Evolutionary conservation across 192 early-diverging fungal genomes (phyloP), one percentile per base, ranked within the genome.

Genomic region (Coemansia sp.): DNA sequence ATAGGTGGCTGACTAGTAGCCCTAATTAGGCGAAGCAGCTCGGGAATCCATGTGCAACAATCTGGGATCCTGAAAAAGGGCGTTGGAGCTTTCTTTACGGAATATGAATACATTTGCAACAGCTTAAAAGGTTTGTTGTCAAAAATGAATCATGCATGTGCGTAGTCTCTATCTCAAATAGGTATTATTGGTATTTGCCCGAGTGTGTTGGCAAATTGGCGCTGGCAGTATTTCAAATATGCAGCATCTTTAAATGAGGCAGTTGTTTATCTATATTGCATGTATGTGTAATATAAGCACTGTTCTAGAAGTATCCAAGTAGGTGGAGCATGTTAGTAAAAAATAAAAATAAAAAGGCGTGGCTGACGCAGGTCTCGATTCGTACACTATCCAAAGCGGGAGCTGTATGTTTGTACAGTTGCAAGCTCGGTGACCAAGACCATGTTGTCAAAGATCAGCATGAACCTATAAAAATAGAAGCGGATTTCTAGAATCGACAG

Each of bases 21-120:
- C 53, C 53, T 55, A 55, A 31, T 55, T 55, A 31, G 53, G 53
- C 53, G 27, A 31, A 55, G 27, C 11, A 29, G 53, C 53, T 55
- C 53, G 11, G 53, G 27, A 55, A 31, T 31, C 22, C 53, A 55
- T 31, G 27, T 15, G 27, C n/a, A 15, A 15, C 24, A 16, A 55
- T 29, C 10, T 31, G n/a, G 53, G 27, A 55, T 55, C 27, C 53
- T 22, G 20, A 50, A 33, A 31, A 52, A 15, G 15, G 27, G 22
- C 53, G 53, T 12, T 55, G 24, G 53, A 3, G 53, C 49, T 22
- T n/a, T 50, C 20, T 20, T 24, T 22, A 10, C 49, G 3, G 49
- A 50, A 50, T 22, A 2, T 50, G 49, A 20, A 50, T 50, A 50
- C 6, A 50, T 8, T 22, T 22, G 53, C 24, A 10, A 13, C 27